These are phyloP conservation scores for Aspergillus leporis DNA, from an alignment of 495 filamentous ascomycete species.

Conservation along the genomic window DNA sequence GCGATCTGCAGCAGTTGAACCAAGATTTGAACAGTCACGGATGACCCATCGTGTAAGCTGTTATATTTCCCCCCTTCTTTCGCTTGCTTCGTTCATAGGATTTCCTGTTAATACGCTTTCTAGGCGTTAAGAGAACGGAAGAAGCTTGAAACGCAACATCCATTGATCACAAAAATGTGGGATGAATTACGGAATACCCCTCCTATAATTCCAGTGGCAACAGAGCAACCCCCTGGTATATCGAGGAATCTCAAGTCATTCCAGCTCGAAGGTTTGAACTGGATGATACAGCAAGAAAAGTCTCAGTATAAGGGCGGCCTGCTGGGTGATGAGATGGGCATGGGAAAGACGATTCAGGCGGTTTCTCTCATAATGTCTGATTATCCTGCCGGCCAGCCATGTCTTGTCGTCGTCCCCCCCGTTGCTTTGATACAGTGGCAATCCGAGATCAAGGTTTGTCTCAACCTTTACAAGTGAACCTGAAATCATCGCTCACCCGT, in stretches of 20 bases:
- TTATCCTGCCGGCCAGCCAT: conserved; percentile 77
- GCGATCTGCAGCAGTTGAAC: neutral
- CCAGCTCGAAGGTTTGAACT: conserved; percentile 88
- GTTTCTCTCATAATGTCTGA: conserved; percentile 98
- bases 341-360: conserved; percentile 98
- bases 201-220: conserved; percentile 61
- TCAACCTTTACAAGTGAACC: neutral
- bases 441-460: conserved; percentile 70
- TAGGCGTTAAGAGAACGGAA: conserved; percentile 52
- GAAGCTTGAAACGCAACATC: conserved; percentile 75
- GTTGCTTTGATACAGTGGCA: conserved; percentile 98
- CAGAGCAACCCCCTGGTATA: conserved; percentile 76
- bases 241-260: conserved; percentile 83
- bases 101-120: conserved; percentile 1
- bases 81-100: neutral
- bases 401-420: conserved; percentile 88
- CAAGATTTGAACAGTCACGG: conserved; percentile 8
- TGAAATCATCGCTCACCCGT: neutral
- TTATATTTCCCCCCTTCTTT: neutral
- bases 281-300: conserved; percentile 89
- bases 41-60: conserved; percentile 40
- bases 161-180: conserved; percentile 82
- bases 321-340: conserved; percentile 94
- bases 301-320: conserved; percentile 84
- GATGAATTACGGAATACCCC: conserved; percentile 66